Conservation (phyloP, 768 basidiomycete species). For the Leccinum fibrillosum region DNA sequence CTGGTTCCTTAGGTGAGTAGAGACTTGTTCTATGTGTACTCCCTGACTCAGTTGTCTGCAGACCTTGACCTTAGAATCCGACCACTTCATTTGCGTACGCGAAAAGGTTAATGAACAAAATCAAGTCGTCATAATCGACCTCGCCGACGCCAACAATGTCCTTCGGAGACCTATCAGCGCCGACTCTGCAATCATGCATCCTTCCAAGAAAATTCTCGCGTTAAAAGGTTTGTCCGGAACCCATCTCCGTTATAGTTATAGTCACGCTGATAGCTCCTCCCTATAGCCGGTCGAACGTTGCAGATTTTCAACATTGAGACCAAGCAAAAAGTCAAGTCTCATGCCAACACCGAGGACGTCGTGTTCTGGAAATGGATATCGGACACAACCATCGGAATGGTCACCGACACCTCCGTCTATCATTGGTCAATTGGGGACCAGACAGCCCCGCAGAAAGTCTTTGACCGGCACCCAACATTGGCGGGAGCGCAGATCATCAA, state of each 20-base stretch:
- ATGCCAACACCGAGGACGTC: constrained; percentile 89
- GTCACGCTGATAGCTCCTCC: constrained; percentile 5
- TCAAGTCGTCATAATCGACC: constrained; percentile 98
- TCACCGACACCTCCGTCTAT: constrained; percentile 89
- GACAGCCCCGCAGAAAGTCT: constrained; percentile 84
- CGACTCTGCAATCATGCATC: constrained; percentile 99
- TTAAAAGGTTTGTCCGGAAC: constrained; percentile 61
- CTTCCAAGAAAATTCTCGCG: constrained; percentile 93
- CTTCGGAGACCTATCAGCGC: constrained; percentile 93
- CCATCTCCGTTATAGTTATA: not conserved
- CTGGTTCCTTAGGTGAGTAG: constrained; percentile 20
- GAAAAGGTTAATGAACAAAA: constrained; percentile 94
- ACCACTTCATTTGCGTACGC: constrained; percentile 97
- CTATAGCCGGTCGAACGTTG: constrained; percentile 82
- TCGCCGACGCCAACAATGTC: constrained; percentile 96
- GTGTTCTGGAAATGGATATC: constrained; percentile 99
- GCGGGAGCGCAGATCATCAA: constrained; percentile 97
- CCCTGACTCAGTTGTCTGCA: constrained; percentile 27
- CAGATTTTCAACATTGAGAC: constrained; percentile 98
- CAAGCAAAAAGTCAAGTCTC: constrained; percentile 97
- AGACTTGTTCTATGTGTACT: not conserved
- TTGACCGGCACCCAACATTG: constrained; percentile 95
- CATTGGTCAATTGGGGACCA: constrained; percentile 84
- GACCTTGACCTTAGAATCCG: constrained; percentile 95
- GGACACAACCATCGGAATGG: constrained; percentile 87